Evolutionary conservation across 2,329 filamentous ascomycete species (phyloP).

Genomic region (Colletotrichum nymphaeae): DNA sequence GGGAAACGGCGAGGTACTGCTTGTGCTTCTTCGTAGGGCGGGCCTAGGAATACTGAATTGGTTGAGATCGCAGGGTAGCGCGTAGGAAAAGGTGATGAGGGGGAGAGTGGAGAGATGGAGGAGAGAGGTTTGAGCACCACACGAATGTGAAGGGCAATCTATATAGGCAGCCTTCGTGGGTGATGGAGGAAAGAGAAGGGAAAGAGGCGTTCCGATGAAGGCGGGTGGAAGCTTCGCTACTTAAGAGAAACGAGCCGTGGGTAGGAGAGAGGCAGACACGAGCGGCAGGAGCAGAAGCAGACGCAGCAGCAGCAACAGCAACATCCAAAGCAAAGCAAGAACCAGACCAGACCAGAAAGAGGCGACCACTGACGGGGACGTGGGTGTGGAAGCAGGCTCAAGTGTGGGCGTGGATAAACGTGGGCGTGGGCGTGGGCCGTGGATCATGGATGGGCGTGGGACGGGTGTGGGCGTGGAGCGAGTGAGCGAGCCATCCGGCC

Average conservation of each 20-base stretch:
- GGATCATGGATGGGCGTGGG: constrained; percentile 3
- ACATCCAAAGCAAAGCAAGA: neutral
- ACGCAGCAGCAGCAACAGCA: constrained; percentile 25
- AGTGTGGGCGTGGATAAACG: neutral
- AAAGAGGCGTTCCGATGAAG: constrained; percentile 10
- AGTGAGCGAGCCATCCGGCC: constrained; percentile 33
- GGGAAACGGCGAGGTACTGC: constrained; percentile 26
- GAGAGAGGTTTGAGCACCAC: constrained; percentile 35
- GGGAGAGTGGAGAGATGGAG: constrained; percentile 30
- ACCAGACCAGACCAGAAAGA: constrained; percentile 4
- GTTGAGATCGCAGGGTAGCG: constrained; percentile 30
- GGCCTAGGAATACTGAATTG: constrained; percentile 36
- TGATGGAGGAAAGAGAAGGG: constrained; percentile 38
- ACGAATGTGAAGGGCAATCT: constrained; percentile 38
- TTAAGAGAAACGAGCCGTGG: constrained; percentile 34
- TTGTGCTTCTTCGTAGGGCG: constrained; percentile 28
- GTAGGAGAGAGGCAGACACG: constrained; percentile 8
- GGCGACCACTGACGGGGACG: constrained; percentile 8
- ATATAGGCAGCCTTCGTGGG: constrained; percentile 39
- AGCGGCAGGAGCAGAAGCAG: constrained; percentile 12
- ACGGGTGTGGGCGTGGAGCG: constrained; percentile 7
- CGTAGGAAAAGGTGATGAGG: constrained; percentile 34
- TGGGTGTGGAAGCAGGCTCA: neutral
- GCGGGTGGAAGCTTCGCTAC: constrained; percentile 36
- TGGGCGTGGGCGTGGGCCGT: neutral